phyloP scores from a whole-genome alignment of 139 green algal species.

The Chlorella sp. region DNA sequence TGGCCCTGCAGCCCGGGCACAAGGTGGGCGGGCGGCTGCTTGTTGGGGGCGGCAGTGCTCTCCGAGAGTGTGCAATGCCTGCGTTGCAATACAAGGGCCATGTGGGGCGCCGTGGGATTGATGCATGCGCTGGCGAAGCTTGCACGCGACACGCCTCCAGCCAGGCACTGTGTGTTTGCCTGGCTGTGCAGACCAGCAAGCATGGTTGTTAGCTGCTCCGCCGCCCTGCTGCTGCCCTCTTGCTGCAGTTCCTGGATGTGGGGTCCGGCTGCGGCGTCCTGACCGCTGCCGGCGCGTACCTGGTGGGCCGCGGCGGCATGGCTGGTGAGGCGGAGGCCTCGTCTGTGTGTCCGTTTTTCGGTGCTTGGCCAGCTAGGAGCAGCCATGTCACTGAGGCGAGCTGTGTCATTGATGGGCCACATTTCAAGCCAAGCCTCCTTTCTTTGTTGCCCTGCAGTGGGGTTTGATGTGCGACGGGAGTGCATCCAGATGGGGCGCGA shows the following conservation, averaged over 20 bases:
- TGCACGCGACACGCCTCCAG: no score
- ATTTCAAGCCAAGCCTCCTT: no score
- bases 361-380: no score
- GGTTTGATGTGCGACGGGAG: slow-evolving; percentile 54
- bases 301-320: slow-evolving; percentile 43
- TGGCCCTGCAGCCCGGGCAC: slow-evolving; percentile 57
- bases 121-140: no score
- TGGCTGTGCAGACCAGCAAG: no score
- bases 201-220: no score
- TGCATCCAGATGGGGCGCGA: slow-evolving; percentile 36
- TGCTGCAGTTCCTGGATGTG: slow-evolving; percentile 62
- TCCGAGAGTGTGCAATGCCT: no score
- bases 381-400: no score
- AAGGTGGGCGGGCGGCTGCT: slow-evolving; percentile 11
- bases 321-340: neutral
- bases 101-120: no score
- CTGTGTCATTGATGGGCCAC: no score
- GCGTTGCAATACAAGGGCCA: no score
- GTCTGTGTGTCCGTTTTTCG: slow-evolving; percentile 31
- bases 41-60: neutral
- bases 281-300: slow-evolving; percentile 54
- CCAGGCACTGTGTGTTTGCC: no score
- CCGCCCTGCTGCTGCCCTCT: neutral
- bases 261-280: slow-evolving; percentile 70
- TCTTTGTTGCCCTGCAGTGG: slow-evolving; percentile 37